phyloP scores from a whole-genome alignment of 1,139 yeast species.

The Hansenula sp. region DNA sequence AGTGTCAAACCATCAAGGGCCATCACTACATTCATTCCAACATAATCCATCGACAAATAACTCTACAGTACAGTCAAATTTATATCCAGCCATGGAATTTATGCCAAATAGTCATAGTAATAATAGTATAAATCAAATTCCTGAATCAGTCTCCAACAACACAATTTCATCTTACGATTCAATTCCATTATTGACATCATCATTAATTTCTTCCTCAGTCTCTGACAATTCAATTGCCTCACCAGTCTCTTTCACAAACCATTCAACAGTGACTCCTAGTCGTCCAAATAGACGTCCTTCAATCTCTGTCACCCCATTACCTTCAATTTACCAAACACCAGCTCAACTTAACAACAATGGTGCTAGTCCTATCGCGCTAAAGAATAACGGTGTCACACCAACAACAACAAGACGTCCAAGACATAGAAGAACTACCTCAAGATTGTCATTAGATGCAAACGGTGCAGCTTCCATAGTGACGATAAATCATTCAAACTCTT shows the following conservation, averaged over 20 bases:
- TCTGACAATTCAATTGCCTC: conserved; percentile 20
- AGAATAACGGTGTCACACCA: conserved; percentile 13
- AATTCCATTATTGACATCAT: conserved; percentile 27
- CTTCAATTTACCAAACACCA: conserved; percentile 23
- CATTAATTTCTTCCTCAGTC: conserved; percentile 16
- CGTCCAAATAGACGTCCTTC: conserved; percentile 16
- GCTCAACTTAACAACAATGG: background rate
- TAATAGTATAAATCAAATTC: conserved; percentile 5
- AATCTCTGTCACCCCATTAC: conserved; percentile 16
- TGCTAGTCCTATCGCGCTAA: conserved; percentile 11
- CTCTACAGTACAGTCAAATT: conserved; percentile 6
- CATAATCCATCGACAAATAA: conserved; percentile 2
- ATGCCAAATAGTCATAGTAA: conserved; percentile 7
- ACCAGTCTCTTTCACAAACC: conserved; percentile 13
- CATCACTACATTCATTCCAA: conserved; percentile 5
- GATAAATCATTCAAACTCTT: conserved; percentile 8
- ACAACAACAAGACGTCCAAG: conserved; percentile 23
- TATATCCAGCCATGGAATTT: conserved; percentile 19
- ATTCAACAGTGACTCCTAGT: conserved; percentile 14
- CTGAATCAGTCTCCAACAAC: conserved; percentile 20
- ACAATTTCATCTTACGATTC: conserved; percentile 44
- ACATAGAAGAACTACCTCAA: conserved; percentile 40
- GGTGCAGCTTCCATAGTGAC: conserved; percentile 24
- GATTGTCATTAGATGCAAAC: conserved; percentile 35
- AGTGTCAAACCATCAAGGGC: conserved; percentile 1